A percentile compares a stretch with the other conserved stretches of the same genome.
phyloP scores from a whole-genome alignment of 2,329 filamentous ascomycete species.

The Fusarium staphyleae region DNA sequence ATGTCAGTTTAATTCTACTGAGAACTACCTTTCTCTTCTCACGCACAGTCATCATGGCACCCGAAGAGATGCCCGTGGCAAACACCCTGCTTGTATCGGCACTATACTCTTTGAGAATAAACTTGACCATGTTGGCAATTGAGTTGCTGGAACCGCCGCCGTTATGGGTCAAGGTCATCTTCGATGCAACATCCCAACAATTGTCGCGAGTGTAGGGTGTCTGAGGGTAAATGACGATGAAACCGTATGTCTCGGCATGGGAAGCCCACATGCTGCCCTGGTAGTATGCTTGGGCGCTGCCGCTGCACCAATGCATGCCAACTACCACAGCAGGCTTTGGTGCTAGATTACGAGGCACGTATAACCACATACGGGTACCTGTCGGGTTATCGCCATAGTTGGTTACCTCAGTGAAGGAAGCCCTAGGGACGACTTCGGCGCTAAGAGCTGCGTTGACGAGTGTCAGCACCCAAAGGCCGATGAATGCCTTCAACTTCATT shows the following conservation, averaged over 20 bases:
- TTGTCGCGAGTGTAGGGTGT: constrained; percentile 46
- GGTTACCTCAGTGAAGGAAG: constrained; percentile 31
- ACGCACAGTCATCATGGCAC: constrained; percentile 38
- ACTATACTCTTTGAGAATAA: constrained; percentile 55
- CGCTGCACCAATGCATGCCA: constrained; percentile 64
- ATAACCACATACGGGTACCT: constrained; percentile 40
- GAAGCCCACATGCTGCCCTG: constrained; percentile 58
- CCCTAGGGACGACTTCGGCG: constrained; percentile 28
- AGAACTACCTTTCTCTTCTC: fast-evolving
- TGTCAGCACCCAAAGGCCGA: constrained; percentile 18
- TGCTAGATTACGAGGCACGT: constrained; percentile 47
- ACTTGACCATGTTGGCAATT: constrained; percentile 63
- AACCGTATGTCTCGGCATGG: constrained; percentile 61
- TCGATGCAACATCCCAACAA: constrained; percentile 68
- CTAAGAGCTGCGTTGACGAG: constrained; percentile 6
- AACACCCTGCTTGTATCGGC: constrained; percentile 58
- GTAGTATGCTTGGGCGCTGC: constrained; percentile 60
- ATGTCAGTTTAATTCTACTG: constrained; percentile 28
- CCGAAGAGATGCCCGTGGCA: constrained; percentile 49
- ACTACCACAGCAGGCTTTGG: constrained; percentile 59
- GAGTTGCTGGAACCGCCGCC: constrained; percentile 59
- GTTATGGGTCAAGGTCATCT: constrained; percentile 56
- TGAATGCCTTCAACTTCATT: constrained; percentile 11
- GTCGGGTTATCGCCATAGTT: constrained; percentile 32
- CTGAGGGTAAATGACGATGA: constrained; percentile 60